Evolutionary conservation across 1,284 basidiomycete genomes (phyloP).

Genomic region (Puccinia brachypodii): DNA sequence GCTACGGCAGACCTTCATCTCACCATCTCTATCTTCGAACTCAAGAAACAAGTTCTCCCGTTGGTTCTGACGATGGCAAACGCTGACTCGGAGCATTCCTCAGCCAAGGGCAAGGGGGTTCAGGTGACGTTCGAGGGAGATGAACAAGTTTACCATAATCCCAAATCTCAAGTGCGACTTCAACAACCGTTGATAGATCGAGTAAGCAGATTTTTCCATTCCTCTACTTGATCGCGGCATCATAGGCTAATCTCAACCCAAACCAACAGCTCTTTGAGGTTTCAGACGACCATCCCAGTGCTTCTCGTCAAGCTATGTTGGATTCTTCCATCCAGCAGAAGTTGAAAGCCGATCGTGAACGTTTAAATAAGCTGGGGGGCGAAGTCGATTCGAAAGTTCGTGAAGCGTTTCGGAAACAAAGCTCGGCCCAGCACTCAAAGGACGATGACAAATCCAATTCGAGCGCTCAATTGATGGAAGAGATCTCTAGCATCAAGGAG

Average conservation of each 20-base stretch:
- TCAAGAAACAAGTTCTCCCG: no score
- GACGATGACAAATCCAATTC: conserved; percentile 5
- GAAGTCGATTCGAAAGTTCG: conserved; percentile 45
- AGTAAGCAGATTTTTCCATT: background rate
- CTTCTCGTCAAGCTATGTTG: conserved; percentile 24
- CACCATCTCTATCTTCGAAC: no score
- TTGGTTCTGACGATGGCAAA: background rate
- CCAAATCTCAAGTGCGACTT: conserved; percentile 28
- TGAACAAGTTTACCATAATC: conserved; percentile 39
- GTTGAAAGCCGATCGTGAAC: conserved; percentile 28
- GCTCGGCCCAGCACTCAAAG: background rate
- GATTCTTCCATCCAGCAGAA: conserved; percentile 37
- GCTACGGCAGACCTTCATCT: no score
- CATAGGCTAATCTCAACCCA: background rate
- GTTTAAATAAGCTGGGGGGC: conserved; percentile 23
- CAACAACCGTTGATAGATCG: conserved; percentile 37
- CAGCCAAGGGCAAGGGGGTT: conserved; percentile 12
- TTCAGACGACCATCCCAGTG: conserved; percentile 24
- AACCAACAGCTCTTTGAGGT: background rate
- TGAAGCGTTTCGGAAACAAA: conserved; percentile 26
- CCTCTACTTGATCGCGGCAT: background rate
- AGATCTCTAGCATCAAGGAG: conserved; percentile 33
- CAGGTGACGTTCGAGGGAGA: conserved; percentile 9
- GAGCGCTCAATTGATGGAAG: conserved; percentile 40
- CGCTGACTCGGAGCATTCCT: background rate